phyloP scores from a whole-genome alignment of 2,329 filamentous ascomycete species.

The Aspergillus transmontanensis region DNA sequence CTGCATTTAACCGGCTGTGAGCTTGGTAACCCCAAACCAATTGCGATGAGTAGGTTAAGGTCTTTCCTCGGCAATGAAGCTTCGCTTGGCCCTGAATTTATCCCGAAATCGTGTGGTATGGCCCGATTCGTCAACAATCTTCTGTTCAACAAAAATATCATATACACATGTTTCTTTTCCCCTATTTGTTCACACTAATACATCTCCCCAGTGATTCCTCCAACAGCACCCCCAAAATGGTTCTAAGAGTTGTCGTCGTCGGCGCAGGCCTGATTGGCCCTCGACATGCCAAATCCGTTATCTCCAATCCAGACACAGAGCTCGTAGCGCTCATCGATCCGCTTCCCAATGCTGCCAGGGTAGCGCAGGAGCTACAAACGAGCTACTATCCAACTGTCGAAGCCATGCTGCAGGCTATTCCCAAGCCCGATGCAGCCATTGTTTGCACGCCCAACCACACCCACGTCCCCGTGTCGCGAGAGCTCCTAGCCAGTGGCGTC shows the following conservation, averaged over 20 bases:
- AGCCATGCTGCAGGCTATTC: constrained; percentile 43
- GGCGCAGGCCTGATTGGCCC: constrained; percentile 55
- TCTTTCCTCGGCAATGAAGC: background rate
- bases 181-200: background rate
- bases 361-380: constrained; percentile 43
- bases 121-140: background rate
- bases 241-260: constrained; percentile 47
- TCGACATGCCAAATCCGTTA: constrained; percentile 51
- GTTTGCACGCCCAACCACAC: constrained; percentile 64
- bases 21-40: background rate
- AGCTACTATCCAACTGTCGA: constrained; percentile 45
- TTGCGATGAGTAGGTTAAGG: background rate
- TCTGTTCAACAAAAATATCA: background rate
- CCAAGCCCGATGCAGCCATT: constrained; percentile 57
- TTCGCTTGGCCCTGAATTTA: background rate
- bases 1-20: constrained; percentile 1
- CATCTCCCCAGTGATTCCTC: background rate
- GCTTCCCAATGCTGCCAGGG: constrained; percentile 37
- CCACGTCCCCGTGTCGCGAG: constrained; percentile 55
- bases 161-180: background rate
- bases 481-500: constrained; percentile 52
- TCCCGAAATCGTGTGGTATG: background rate
- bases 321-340: constrained; percentile 53
- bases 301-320: constrained; percentile 39
- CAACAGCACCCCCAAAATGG: background rate